Evolutionary conservation across 345 rosid species (phyloP).

Genomic region (Citrus cavaleriei): DNA sequence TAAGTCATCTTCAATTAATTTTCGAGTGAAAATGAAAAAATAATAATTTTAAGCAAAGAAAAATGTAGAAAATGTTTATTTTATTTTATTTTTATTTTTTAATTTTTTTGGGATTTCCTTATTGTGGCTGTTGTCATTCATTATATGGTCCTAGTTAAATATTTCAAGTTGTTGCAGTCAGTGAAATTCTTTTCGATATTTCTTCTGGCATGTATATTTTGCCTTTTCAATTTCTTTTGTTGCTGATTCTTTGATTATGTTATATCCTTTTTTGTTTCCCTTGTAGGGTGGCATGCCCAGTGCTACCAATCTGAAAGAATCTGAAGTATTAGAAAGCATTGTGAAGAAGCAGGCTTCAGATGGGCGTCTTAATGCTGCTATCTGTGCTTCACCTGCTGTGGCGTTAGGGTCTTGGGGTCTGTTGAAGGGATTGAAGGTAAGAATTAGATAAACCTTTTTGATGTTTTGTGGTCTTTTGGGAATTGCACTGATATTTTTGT

Average conservation of each 20-base stretch:
- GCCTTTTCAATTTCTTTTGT: neutral
- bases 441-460: neutral
- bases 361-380: slow-evolving; percentile 78
- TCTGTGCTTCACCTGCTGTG: slow-evolving; percentile 89
- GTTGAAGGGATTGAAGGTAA: slow-evolving; percentile 76
- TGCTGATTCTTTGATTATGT: neutral
- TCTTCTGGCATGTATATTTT: neutral
- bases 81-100: no score
- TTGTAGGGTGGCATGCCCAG: slow-evolving; percentile 89
- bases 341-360: slow-evolving; percentile 73
- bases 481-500: neutral
- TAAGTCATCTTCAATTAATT: neutral
- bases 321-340: slow-evolving; percentile 12
- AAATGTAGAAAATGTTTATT: no score
- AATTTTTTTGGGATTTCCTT: no score
- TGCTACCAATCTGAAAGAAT: slow-evolving; percentile 16
- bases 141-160: no score
- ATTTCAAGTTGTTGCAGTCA: neutral
- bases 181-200: neutral
- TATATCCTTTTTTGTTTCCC: neutral
- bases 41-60: no score
- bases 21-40: neutral
- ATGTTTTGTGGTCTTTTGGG: neutral
- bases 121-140: no score
- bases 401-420: slow-evolving; percentile 85